Conservation (phyloP, 106 monocot species). For the Dendrobium officinale region DNA sequence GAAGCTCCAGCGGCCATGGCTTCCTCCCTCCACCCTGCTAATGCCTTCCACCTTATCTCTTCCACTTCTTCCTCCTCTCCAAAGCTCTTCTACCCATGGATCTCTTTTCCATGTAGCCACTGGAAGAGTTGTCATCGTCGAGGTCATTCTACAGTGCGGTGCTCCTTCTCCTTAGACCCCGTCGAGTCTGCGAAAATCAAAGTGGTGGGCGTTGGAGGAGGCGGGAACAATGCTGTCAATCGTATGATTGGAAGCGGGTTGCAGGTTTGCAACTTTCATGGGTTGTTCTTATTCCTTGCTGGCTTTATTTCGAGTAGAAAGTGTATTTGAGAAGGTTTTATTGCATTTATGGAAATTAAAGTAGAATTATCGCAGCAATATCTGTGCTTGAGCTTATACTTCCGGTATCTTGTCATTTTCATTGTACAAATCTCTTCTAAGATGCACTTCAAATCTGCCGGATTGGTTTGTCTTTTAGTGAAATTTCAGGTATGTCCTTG, state of each 20-base stretch:
- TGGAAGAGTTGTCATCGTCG: not conserved
- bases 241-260: constrained; percentile 95
- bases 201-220: constrained; percentile 93
- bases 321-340: not conserved
- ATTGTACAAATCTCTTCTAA: not conserved
- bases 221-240: constrained; percentile 96
- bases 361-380: not conserved
- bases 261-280: constrained; percentile 34
- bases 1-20: not conserved
- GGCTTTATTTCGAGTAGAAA: not conserved
- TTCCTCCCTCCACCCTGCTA: not conserved
- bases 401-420: not conserved
- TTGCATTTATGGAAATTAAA: not conserved
- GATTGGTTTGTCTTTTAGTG: not conserved
- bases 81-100: not conserved
- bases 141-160: not conserved
- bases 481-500: not conserved
- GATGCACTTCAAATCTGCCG: not conserved
- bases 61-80: not conserved
- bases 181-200: constrained; percentile 61
- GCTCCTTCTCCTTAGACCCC: not conserved
- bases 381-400: not conserved
- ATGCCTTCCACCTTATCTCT: not conserved
- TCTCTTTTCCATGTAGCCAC: not conserved
- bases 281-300: not conserved